These are phyloP conservation scores for Lentinula sp. DNA, from an alignment of 768 basidiomycete genomes.

Conservation along the genomic window DNA sequence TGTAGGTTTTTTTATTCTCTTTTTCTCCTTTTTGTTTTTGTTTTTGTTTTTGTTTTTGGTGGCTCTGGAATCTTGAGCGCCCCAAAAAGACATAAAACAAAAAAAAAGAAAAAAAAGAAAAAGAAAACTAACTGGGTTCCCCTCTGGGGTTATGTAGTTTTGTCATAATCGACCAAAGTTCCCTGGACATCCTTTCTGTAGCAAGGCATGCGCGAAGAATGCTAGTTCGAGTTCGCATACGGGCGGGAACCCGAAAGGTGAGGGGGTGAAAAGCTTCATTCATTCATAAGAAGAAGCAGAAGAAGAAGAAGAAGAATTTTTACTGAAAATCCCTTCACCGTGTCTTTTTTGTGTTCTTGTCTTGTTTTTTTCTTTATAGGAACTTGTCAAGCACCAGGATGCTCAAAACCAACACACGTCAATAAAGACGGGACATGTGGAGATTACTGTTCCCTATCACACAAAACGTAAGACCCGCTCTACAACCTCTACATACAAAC, in stretches of 20 bases:
- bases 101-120: too few species aligned
- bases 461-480: constrained; percentile 36
- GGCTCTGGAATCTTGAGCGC: too few species aligned
- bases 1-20: constrained; percentile 18
- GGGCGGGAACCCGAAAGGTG: constrained; percentile 5
- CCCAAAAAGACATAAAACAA: too few species aligned
- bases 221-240: constrained; percentile 19
- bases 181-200: constrained; percentile 57
- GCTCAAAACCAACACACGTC: constrained; percentile 35
- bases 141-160: constrained; percentile 27
- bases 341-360: too few species aligned
- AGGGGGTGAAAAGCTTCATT: background rate
- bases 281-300: too few species aligned
- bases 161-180: constrained; percentile 58
- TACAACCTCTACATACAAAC: too few species aligned
- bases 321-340: background rate
- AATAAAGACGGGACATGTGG: constrained; percentile 30
- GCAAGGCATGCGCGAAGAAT: constrained; percentile 55
- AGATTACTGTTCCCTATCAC: constrained; percentile 46
- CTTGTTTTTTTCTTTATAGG: constrained; percentile 16
- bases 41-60: too few species aligned
- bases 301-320: background rate
- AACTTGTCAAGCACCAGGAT: constrained; percentile 46
- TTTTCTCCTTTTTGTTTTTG: too few species aligned
- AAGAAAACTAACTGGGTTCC: too few species aligned